Percentiles rank a stretch among this genome's conserved stretches.
Evolutionary conservation across 1,284 basidiomycete genomes (phyloP).

Genomic region (Xerocomus amazonicus): DNA sequence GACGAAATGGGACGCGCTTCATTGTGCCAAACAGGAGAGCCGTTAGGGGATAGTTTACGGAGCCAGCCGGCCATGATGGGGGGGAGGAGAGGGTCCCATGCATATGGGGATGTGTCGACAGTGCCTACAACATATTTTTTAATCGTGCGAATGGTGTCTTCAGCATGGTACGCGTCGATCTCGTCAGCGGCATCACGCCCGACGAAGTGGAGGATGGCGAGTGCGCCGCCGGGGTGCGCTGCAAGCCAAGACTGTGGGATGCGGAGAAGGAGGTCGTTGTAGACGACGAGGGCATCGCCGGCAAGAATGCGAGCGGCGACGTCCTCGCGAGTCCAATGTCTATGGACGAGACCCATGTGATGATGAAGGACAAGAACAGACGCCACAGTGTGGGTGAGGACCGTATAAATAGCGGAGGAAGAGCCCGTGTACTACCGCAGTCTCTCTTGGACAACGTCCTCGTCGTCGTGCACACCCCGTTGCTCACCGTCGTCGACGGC

Average conservation of each 20-base stretch:
- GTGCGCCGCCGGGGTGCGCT: constrained; percentile 85
- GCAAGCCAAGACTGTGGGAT: constrained; percentile 83
- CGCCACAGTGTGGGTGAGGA: constrained; percentile 5
- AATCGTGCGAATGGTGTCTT: constrained; percentile 64
- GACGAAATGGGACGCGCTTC: constrained; percentile 52
- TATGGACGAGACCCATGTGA: constrained; percentile 28
- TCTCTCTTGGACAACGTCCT: neutral
- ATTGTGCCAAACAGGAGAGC: constrained; percentile 53
- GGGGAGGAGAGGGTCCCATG: constrained; percentile 84
- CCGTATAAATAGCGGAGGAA: constrained; percentile 24
- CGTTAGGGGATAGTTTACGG: constrained; percentile 41
- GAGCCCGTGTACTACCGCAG: neutral
- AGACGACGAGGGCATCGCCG: constrained; percentile 81
- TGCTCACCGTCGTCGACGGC: constrained; percentile 11
- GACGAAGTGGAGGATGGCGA: constrained; percentile 92
- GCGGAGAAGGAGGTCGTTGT: constrained; percentile 73
- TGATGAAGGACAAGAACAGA: neutral
- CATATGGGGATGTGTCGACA: constrained; percentile 54
- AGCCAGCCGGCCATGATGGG: constrained; percentile 88
- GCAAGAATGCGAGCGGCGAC: constrained; percentile 68
- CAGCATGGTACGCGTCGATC: constrained; percentile 88
- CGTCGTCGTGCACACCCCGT: constrained; percentile 2
- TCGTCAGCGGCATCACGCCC: constrained; percentile 95
- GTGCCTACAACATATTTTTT: constrained; percentile 72
- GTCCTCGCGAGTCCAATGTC: constrained; percentile 50